Conservation (phyloP, 768 basidiomycete species). For the Porpolomopsis calyptriformis region DNA sequence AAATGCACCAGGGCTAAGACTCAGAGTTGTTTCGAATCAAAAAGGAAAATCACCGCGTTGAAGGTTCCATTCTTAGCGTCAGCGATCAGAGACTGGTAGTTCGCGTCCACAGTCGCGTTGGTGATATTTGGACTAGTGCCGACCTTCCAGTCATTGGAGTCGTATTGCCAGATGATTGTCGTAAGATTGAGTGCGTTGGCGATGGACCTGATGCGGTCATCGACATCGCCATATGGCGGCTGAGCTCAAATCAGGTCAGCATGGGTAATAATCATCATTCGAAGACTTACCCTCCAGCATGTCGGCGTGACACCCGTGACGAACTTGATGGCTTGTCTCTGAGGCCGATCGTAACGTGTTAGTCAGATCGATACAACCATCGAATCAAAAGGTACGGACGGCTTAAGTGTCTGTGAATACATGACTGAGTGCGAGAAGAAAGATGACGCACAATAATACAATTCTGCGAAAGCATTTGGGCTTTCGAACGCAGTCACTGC, state of each 20-base stretch:
- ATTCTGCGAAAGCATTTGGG: conserved; percentile 62
- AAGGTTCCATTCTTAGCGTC: conserved; percentile 35
- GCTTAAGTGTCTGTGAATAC: too few species aligned
- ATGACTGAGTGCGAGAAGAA: too few species aligned
- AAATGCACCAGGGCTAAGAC: background rate
- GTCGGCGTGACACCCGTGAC: conserved; percentile 46
- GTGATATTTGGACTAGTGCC: conserved; percentile 36
- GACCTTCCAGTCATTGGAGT: conserved; percentile 66
- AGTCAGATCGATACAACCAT: too few species aligned
- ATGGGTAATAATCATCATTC: background rate
- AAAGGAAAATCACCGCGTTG: conserved; percentile 20
- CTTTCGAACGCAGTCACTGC: conserved; percentile 51
- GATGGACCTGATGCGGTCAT: conserved; percentile 68
- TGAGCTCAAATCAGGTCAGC: conserved; percentile 11
- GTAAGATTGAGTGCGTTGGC: conserved; percentile 55
- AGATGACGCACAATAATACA: conserved; percentile 52
- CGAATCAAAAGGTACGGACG: too few species aligned
- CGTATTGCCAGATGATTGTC: conserved; percentile 65
- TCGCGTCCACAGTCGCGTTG: conserved; percentile 34
- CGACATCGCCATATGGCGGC: conserved; percentile 61
- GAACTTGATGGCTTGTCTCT: conserved; percentile 47
- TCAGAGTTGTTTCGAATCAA: background rate
- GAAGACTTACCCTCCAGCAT: conserved; percentile 42
- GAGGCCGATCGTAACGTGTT: conserved; percentile 5
- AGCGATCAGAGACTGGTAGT: conserved; percentile 45